These are phyloP conservation scores for Saturnispora halmiae DNA, from an alignment of 805 yeast species.

Conservation along the genomic window DNA sequence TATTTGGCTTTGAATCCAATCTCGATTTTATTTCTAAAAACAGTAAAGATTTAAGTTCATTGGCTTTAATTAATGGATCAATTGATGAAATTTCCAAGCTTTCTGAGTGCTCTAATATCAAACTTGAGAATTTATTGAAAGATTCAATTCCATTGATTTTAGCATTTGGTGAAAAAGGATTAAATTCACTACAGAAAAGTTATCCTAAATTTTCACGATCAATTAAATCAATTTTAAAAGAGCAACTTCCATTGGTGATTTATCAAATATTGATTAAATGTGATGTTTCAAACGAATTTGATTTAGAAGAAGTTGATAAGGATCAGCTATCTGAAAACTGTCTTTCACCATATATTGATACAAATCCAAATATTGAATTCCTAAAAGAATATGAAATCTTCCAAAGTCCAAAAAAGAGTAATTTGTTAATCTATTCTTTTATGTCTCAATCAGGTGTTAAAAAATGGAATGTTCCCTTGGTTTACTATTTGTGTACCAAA, in stretches of 20 bases:
- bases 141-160: slow-evolving; percentile 29
- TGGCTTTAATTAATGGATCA: slow-evolving; percentile 26
- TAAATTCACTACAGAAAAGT: slow-evolving; percentile 13
- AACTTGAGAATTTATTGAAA: slow-evolving; percentile 10
- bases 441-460: slow-evolving; percentile 7
- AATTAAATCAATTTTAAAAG: slow-evolving; percentile 11
- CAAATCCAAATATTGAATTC: slow-evolving; percentile 6
- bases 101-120: slow-evolving; percentile 7
- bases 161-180: slow-evolving; percentile 30
- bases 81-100: slow-evolving; percentile 15
- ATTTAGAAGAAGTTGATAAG: slow-evolving; percentile 1
- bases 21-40: slow-evolving; percentile 29
- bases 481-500: slow-evolving; percentile 33
- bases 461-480: slow-evolving; percentile 30
- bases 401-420: slow-evolving; percentile 10
- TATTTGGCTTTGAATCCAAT: slow-evolving; percentile 31
- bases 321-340: too few species aligned
- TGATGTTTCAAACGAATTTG: slow-evolving; percentile 27
- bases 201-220: slow-evolving; percentile 11
- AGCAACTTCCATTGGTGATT: slow-evolving; percentile 28
- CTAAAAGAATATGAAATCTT: slow-evolving; percentile 16
- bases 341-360: neutral
- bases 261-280: slow-evolving; percentile 31
- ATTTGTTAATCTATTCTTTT: slow-evolving; percentile 12
- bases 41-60: slow-evolving; percentile 32